Evolutionary conservation across 164 flowering plant genomes (phyloP), one percentile per base, ranked within the genome.

Genomic region (Umbellularia californica): DNA sequence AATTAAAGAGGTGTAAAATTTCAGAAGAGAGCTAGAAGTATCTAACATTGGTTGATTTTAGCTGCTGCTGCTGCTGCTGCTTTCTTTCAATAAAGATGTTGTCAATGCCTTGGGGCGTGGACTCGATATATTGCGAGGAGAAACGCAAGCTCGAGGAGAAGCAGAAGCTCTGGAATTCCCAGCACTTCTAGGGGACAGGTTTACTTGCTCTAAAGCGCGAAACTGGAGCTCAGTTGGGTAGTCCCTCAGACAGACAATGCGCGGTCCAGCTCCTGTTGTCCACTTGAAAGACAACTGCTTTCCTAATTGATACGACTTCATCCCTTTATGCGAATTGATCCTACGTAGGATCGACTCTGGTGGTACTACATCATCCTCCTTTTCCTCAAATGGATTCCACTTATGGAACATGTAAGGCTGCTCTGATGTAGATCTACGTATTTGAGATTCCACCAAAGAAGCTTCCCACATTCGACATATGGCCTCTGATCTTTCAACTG

Each of bases 241-340:
- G 77, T 92, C 95, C 78, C 94, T 80, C 64, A 92, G 88, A 73
- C 92, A 92, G 27, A 93, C 88, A 24, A 92, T 92, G 52, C 97
- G 79, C 2, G 97, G 90, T 19, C 97, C 97, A 17, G 94, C 92
- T 70, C 97, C 97, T 2, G 92, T 88, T 23, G 90, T 87, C 97
- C 97, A 92, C 79, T 84, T 90, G 82, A 84, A 84, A 15, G 94
- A 90, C 72, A 92, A 74, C 79, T 89, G 92, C 82, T 82, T 90
- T 2, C 95, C 93, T 76, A 89, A 41, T 74, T 92, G 95, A 71
- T 71, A 90, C 2, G 95, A 88, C 9, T 81, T 78, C 79, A 75
- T 75, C 76, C 82, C 85, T 72, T 88, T 90, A 69, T 78, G 88
- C 1, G 97, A 91, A 78, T 86, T 88, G n/a, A 94, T 85, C 82